Base-by-base conservation (phyloP, 768 basidiomycete species). In the Kwoniella dendrophila region DNA sequence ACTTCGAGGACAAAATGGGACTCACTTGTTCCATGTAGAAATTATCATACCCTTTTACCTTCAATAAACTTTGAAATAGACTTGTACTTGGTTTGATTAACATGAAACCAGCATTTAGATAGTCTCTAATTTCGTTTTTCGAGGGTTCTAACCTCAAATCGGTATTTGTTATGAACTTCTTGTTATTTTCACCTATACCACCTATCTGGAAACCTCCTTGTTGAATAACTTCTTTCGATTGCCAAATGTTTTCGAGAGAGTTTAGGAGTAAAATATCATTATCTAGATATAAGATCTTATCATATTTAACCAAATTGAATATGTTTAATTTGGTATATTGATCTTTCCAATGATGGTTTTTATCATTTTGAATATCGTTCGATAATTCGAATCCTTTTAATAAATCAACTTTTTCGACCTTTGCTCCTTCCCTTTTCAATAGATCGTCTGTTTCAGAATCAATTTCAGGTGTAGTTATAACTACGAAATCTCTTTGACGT, bases 61-160 rank as follows among this genome's bases (percentile, higher is more conserved):
- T 18, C 36, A 32, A n/a, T 47, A 65, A 22, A 6, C 36, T 33
- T 20, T 65, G 58, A 34, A 59, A 65, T 16, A 43, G 47, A 26
- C 47, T 20, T n/a, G 24, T 14, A 22, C 33, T 43, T 10, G 63
- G 63, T 18, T 48, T 33, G 5, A 65, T 30, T 45, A 65, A 48
- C 63, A 65, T 65, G 20, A 65, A 65, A 12, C 63, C 63, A 18
- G 63, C 63, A 55, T 59, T 59, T 10, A 65, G 24, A 70, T 74
- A 18, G 68, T 70, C 48, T 63, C 66, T 52, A 66, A 67, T 73
- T 69, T 72, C 30, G 52, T 40, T 11, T 24, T 20, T 44, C 14
- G 53, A 11, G 3, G 49, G 50, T 29, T 34, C 43, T 33, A 40
- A 12, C 8, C 60, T 44, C 30, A 55, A 24, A 32, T 54, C 60